Percentiles rank a stretch among this genome's conserved stretches.
Evolutionary conservation across 2,329 filamentous ascomycete genomes (phyloP).

Genomic region (Gnomoniopsis sp.): DNA sequence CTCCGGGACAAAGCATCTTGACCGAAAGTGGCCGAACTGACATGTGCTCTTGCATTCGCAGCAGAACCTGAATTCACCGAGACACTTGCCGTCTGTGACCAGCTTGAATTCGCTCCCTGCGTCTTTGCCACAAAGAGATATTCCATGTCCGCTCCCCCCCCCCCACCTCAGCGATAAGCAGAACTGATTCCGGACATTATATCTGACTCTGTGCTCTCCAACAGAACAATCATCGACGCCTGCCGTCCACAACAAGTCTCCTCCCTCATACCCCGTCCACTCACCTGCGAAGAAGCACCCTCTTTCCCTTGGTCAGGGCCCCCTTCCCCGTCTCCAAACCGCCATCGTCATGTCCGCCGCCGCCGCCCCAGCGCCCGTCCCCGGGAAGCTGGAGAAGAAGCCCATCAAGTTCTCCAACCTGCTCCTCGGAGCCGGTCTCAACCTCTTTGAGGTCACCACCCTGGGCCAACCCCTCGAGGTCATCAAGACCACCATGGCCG

Average conservation of each 20-base stretch:
- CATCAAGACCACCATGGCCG: slow-evolving; percentile 99
- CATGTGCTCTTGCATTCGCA: slow-evolving; percentile 3
- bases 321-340: slow-evolving; percentile 40
- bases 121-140: too few relatives aligned
- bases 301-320: slow-evolving; percentile 98
- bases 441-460: slow-evolving; percentile 83
- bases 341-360: slow-evolving; percentile 62
- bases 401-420: slow-evolving; percentile 99
- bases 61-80: slow-evolving; percentile 7
- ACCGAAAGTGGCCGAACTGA: slow-evolving; percentile 13
- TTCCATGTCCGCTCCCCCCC: too few relatives aligned
- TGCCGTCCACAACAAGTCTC: too few relatives aligned
- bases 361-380: slow-evolving; percentile 46
- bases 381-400: slow-evolving; percentile 85
- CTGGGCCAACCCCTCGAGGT: slow-evolving; percentile 86
- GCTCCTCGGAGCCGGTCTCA: slow-evolving; percentile 88
- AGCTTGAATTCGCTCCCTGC: too few relatives aligned
- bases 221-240: too few relatives aligned
- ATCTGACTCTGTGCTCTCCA: too few relatives aligned
- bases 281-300: slow-evolving; percentile 75
- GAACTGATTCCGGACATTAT: too few relatives aligned
- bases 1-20: slow-evolving; percentile 10
- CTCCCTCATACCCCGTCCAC: slow-evolving; percentile 19
- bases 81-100: background rate
- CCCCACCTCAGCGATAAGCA: too few relatives aligned